phyloP scores from a whole-genome alignment of 345 rosid genomes.

The Trapa incisa region DNA sequence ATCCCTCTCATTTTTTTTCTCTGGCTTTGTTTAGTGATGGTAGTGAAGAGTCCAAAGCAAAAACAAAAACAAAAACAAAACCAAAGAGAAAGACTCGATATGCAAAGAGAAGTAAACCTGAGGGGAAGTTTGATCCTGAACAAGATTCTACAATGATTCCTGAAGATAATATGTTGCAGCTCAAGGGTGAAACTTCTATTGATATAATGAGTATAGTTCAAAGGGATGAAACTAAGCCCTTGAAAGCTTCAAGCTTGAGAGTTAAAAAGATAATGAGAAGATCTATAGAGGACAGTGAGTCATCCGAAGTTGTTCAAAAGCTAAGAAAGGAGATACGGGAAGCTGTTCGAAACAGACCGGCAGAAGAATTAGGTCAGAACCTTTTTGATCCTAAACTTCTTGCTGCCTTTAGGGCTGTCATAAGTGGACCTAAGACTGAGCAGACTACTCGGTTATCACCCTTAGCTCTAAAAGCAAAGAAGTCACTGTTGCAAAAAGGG shows the following conservation, averaged over 20 bases:
- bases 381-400: constrained; percentile 86
- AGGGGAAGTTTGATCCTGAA: constrained; percentile 26
- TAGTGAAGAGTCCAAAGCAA: constrained; percentile 23
- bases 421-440: constrained; percentile 55
- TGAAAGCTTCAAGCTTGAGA: constrained; percentile 58
- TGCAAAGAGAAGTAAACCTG: constrained; percentile 33
- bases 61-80: constrained; percentile 21
- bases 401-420: constrained; percentile 80
- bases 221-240: constrained; percentile 28
- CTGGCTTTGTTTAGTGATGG: constrained; percentile 5
- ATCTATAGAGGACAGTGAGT: constrained; percentile 49
- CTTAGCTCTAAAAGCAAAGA: constrained; percentile 59
- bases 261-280: constrained; percentile 88
- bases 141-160: constrained; percentile 14
- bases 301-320: constrained; percentile 55
- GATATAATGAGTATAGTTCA: constrained; percentile 74
- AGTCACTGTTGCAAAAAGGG: constrained; percentile 80
- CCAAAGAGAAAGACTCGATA: constrained; percentile 22
- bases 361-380: constrained; percentile 46
- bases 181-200: constrained; percentile 11
- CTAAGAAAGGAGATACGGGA: constrained; percentile 88
- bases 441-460: constrained; percentile 39
- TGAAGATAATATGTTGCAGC: constrained; percentile 16
- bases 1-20: background rate
- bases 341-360: constrained; percentile 57